A percentile compares a stretch with the other conserved stretches of the same genome.
These are phyloP conservation scores for Ustilago tritici DNA, from an alignment of 1,284 basidiomycete species.

Conservation along the genomic window DNA sequence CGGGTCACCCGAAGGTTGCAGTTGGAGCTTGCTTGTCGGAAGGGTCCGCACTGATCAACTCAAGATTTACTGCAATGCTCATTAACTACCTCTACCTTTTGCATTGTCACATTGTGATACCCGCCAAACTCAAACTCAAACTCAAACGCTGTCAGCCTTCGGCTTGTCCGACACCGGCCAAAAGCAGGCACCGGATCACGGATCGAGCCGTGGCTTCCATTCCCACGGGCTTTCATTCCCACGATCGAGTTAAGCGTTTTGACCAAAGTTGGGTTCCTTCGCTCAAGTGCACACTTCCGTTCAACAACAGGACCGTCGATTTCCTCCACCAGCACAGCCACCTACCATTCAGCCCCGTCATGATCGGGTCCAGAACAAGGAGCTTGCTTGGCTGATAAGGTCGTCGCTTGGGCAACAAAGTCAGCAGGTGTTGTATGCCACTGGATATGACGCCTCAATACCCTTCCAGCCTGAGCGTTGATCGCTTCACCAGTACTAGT, in stretches of 20 bases:
- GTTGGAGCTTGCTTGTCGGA: neutral
- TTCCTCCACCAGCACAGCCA: neutral
- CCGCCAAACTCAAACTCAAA: too few species aligned
- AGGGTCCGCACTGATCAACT: slow-evolving; percentile 5
- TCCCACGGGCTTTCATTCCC: too few species aligned
- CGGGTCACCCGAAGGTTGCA: slow-evolving; percentile 1
- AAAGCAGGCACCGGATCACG: neutral
- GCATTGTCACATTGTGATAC: too few species aligned
- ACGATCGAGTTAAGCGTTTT: too few species aligned
- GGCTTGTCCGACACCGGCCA: neutral
- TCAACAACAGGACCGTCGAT: too few species aligned
- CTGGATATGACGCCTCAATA: slow-evolving; percentile 18
- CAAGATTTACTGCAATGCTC: too few species aligned
- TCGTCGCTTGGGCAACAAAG: neutral
- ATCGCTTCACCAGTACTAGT: slow-evolving; percentile 45
- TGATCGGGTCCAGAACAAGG: neutral
- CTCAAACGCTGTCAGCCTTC: too few species aligned
- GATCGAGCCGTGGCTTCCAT: neutral
- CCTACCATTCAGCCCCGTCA: neutral
- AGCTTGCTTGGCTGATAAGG: neutral
- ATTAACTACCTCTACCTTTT: neutral
- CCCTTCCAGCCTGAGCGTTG: slow-evolving; percentile 41
- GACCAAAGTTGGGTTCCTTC: too few species aligned
- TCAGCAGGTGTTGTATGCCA: neutral
- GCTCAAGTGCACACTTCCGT: too few species aligned